Conservation (phyloP, 1,284 basidiomycete species). For the Austroboletus novae-zelandiae region DNA sequence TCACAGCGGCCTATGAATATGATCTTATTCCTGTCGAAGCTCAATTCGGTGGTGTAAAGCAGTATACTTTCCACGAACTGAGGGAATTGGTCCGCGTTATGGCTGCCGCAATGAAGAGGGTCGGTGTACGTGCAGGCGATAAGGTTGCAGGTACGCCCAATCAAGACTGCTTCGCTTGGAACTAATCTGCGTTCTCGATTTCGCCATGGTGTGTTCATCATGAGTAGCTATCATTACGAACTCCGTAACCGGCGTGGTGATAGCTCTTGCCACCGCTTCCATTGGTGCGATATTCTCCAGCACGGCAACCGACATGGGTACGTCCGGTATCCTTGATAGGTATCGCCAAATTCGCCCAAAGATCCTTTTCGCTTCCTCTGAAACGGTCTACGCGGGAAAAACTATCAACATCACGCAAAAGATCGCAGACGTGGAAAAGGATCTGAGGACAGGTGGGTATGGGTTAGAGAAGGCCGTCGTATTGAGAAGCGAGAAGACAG, state of each 20-base stretch:
- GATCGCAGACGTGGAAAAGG: constrained; percentile 47
- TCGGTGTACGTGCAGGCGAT: constrained; percentile 57
- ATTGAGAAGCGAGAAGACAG: constrained; percentile 54
- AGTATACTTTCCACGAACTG: constrained; percentile 54
- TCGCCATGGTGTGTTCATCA: too few species aligned
- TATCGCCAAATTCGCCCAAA: constrained; percentile 67
- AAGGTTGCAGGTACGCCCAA: constrained; percentile 56
- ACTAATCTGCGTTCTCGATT: too few species aligned
- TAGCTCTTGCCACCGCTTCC: constrained; percentile 61
- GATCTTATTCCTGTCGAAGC: constrained; percentile 18
- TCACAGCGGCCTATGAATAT: constrained; percentile 53
- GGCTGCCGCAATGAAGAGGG: constrained; percentile 54
- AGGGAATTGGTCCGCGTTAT: constrained; percentile 50
- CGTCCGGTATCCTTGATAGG: constrained; percentile 63
- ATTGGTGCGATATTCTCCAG: constrained; percentile 66
- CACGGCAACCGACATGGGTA: constrained; percentile 70
- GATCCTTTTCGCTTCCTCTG: constrained; percentile 62
- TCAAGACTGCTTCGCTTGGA: too few species aligned
- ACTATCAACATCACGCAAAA: constrained; percentile 51
- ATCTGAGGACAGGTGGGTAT: constrained; percentile 37
- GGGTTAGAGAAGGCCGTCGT: constrained; percentile 52
- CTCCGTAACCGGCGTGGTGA: constrained; percentile 50
- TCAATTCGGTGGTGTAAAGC: constrained; percentile 39
- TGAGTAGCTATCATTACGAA: constrained; percentile 60
- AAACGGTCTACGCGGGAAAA: constrained; percentile 61